These are phyloP conservation scores for Lithospermum erythrorhizon DNA, from an alignment of 257 asterid genomes.

Conservation along the genomic window DNA sequence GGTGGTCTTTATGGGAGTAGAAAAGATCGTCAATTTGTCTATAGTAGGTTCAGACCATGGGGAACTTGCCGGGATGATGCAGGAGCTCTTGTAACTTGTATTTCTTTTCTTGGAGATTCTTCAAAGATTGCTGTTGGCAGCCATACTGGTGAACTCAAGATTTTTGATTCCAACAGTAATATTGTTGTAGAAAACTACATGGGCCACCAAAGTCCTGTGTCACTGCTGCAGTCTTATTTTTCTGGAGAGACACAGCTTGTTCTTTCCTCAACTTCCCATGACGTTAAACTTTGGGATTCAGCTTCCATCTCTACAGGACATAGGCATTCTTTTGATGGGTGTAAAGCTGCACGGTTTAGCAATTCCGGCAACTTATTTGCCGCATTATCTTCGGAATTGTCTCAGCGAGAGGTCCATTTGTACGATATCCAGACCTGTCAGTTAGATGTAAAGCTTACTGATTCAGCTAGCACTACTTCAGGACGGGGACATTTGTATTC, in stretches of 20 bases:
- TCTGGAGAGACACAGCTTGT: constrained; percentile 57
- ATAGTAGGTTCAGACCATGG: constrained; percentile 96
- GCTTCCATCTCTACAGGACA: constrained; percentile 74
- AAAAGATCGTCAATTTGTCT: constrained; percentile 88
- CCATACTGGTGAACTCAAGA: constrained; percentile 84
- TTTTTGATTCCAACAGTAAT: constrained; percentile 77
- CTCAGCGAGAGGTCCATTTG: constrained; percentile 70
- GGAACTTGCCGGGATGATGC: constrained; percentile 81
- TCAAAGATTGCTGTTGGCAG: constrained; percentile 73
- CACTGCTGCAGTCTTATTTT: constrained; percentile 60
- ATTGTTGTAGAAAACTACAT: constrained; percentile 57
- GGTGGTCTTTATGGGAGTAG: constrained; percentile 84
- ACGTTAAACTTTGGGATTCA: constrained; percentile 88
- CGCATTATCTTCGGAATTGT: constrained; percentile 51
- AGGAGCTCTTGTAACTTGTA: constrained; percentile 61
- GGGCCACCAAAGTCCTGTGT: constrained; percentile 75
- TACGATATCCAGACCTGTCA: constrained; percentile 65
- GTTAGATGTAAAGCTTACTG: constrained; percentile 55
- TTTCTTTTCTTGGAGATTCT: constrained; percentile 79
- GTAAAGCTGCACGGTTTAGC: constrained; percentile 83
- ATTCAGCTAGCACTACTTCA: constrained; percentile 40
- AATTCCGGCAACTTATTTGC: constrained; percentile 68
- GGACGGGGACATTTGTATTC: constrained; percentile 79
- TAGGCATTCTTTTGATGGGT: constrained; percentile 70
- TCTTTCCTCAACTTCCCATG: constrained; percentile 75